phyloP scores from a whole-genome alignment of 2,329 filamentous ascomycete species.

The Epichloe sibirici region DNA sequence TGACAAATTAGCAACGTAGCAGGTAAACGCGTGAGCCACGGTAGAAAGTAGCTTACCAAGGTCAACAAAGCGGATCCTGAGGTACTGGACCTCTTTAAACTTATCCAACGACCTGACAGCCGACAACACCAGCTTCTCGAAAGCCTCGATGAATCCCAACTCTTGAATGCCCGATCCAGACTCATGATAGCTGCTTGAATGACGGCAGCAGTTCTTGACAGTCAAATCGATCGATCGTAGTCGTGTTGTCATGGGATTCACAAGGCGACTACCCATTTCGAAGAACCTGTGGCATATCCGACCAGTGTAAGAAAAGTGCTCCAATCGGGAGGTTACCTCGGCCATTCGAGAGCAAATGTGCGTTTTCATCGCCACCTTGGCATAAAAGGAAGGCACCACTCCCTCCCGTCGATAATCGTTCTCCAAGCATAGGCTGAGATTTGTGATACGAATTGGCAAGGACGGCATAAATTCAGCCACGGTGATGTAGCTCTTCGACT shows the following conservation, averaged over 20 bases:
- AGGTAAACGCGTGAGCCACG: slow-evolving; percentile 3
- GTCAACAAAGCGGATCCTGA: slow-evolving; percentile 65
- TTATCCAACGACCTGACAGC: slow-evolving; percentile 48
- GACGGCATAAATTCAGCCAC: slow-evolving; percentile 51
- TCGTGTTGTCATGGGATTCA: slow-evolving; percentile 33
- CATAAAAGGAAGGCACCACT: slow-evolving; percentile 46
- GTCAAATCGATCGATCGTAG: slow-evolving; percentile 59
- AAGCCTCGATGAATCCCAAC: slow-evolving; percentile 58
- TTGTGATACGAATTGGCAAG: slow-evolving; percentile 45
- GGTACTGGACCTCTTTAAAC: slow-evolving; percentile 46
- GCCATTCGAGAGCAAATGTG: slow-evolving; percentile 58
- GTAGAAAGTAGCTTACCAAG: slow-evolving; percentile 35
- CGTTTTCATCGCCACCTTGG: slow-evolving; percentile 44
- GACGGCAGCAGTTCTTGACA: slow-evolving; percentile 62
- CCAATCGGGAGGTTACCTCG: slow-evolving; percentile 45
- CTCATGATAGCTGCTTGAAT: slow-evolving; percentile 42
- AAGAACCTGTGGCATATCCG: slow-evolving; percentile 61
- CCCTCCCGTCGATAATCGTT: slow-evolving; percentile 57
- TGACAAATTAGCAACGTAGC: slow-evolving; percentile 8
- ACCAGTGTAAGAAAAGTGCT: slow-evolving; percentile 61
- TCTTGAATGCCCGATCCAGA: slow-evolving; percentile 59
- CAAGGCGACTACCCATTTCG: slow-evolving; percentile 38
- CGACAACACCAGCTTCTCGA: slow-evolving; percentile 55
- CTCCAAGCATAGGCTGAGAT: slow-evolving; percentile 57
- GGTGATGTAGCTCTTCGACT: slow-evolving; percentile 60